Evolutionary conservation across 495 filamentous ascomycete genomes (phyloP).

Genomic region (Hypoxylon fragiforme): DNA sequence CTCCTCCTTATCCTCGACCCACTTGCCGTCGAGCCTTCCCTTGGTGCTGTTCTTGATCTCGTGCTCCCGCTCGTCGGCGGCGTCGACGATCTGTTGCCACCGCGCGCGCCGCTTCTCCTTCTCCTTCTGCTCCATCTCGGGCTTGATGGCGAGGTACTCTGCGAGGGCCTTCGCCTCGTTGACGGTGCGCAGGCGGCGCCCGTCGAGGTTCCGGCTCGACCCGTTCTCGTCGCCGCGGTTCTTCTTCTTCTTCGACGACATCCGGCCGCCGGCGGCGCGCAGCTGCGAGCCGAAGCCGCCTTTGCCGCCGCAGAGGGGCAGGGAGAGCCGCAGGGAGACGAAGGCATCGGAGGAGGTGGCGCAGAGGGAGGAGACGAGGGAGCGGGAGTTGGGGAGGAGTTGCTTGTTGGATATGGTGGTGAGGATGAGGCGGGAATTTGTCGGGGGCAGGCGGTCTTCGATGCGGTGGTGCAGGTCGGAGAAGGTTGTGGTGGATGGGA

Average conservation of each 20-base stretch:
- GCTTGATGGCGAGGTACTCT: slow-evolving; percentile 92
- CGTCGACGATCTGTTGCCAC: slow-evolving; percentile 83
- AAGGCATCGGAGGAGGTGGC: slow-evolving; percentile 59
- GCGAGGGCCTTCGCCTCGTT: slow-evolving; percentile 93
- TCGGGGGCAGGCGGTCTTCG: slow-evolving; percentile 63
- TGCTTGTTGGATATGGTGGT: slow-evolving; percentile 81
- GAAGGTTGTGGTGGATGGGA: slow-evolving; percentile 67
- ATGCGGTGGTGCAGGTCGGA: slow-evolving; percentile 66
- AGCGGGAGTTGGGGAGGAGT: slow-evolving; percentile 52
- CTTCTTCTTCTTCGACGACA: slow-evolving; percentile 91
- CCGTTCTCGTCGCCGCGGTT: slow-evolving; percentile 80
- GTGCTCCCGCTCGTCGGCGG: slow-evolving; percentile 77
- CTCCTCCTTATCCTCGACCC: slow-evolving; percentile 92
- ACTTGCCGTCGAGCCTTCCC: slow-evolving; percentile 80
- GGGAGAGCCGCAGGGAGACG: slow-evolving; percentile 77
- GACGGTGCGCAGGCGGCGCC: slow-evolving; percentile 84
- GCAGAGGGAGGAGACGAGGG: slow-evolving; percentile 58
- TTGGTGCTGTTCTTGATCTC: slow-evolving; percentile 72
- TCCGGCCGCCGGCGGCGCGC: slow-evolving; percentile 93
- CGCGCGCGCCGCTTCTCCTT: slow-evolving; percentile 77
- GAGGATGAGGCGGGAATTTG: slow-evolving; percentile 64
- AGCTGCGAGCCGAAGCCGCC: slow-evolving; percentile 97
- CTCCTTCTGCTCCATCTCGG: slow-evolving; percentile 93
- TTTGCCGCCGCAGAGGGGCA: slow-evolving; percentile 83
- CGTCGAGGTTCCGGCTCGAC: slow-evolving; percentile 91